Evolutionary conservation across 2,329 filamentous ascomycete species (phyloP).

Genomic region (Sclerotinia nivalis): DNA sequence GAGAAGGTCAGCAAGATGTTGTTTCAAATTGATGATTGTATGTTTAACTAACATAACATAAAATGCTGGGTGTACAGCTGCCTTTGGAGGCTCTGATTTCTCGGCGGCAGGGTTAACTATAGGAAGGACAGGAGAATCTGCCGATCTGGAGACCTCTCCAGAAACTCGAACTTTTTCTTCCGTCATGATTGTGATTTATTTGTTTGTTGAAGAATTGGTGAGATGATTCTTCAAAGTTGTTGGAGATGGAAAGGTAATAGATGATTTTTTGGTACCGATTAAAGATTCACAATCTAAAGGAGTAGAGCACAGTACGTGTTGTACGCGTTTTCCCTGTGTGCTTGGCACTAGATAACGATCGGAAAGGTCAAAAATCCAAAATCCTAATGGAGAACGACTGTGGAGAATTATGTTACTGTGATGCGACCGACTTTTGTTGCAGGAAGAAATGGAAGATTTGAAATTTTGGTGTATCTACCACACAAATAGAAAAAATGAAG

Average conservation of each 20-base stretch:
- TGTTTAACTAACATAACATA: constrained; percentile 66
- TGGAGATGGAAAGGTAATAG: neutral
- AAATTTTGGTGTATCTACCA: neutral
- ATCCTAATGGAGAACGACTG: neutral
- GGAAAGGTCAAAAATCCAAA: constrained; percentile 12
- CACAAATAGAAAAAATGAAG: neutral
- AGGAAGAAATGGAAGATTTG: neutral
- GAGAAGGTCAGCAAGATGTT: constrained; percentile 31
- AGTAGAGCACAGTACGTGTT: neutral
- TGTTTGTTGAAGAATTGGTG: neutral
- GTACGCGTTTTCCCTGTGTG: constrained; percentile 11
- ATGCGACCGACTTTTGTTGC: too few relatives aligned
- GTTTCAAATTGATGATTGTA: constrained; percentile 4
- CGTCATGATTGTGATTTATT: constrained; percentile 51
- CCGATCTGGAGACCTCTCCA: constrained; percentile 67
- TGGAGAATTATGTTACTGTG: neutral
- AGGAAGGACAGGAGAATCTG: constrained; percentile 66
- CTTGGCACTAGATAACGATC: constrained; percentile 24
- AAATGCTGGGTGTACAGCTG: constrained; percentile 59
- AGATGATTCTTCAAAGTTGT: neutral
- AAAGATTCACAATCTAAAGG: neutral
- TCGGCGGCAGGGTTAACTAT: constrained; percentile 70
- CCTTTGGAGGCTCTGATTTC: constrained; percentile 59
- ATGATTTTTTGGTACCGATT: neutral
- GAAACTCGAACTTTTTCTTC: constrained; percentile 85